phyloP scores from a whole-genome alignment of 2,329 filamentous ascomycete genomes.

The Xylaria sp. region DNA sequence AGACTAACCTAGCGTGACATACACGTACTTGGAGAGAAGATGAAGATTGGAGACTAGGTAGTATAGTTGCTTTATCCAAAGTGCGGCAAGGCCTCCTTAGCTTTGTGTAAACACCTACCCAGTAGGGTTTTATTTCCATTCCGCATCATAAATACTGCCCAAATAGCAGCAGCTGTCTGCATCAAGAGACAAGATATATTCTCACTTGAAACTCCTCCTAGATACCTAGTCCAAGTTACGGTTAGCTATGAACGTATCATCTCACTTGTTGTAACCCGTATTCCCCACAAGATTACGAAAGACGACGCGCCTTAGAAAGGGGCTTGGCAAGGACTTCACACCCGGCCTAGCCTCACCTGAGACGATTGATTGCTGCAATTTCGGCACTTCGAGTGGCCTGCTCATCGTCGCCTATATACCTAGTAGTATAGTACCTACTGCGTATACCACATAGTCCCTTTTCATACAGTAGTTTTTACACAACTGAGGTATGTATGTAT shows the following conservation, averaged over 20 bases:
- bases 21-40: background rate
- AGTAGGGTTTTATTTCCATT: too few relatives aligned
- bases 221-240: background rate
- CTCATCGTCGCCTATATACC: constrained; percentile 12
- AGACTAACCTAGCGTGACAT: background rate
- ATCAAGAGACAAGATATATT: background rate
- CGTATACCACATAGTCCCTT: too few relatives aligned
- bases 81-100: too few relatives aligned
- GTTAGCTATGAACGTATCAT: background rate
- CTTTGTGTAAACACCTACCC: too few relatives aligned
- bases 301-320: constrained; percentile 29
- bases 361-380: constrained; percentile 45
- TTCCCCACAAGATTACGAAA: constrained; percentile 14
- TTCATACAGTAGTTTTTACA: too few relatives aligned
- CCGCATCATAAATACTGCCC: background rate
- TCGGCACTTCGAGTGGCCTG: constrained; percentile 39
- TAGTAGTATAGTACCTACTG: too few relatives aligned
- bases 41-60: too few relatives aligned
- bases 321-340: constrained; percentile 30
- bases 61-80: background rate
- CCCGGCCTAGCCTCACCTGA: constrained; percentile 5
- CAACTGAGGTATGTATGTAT: too few relatives aligned
- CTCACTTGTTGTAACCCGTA: background rate
- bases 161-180: too few relatives aligned
- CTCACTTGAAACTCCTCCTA: too few relatives aligned